phyloP scores from a whole-genome alignment of 1,284 basidiomycete species.

The Irpex sp. region DNA sequence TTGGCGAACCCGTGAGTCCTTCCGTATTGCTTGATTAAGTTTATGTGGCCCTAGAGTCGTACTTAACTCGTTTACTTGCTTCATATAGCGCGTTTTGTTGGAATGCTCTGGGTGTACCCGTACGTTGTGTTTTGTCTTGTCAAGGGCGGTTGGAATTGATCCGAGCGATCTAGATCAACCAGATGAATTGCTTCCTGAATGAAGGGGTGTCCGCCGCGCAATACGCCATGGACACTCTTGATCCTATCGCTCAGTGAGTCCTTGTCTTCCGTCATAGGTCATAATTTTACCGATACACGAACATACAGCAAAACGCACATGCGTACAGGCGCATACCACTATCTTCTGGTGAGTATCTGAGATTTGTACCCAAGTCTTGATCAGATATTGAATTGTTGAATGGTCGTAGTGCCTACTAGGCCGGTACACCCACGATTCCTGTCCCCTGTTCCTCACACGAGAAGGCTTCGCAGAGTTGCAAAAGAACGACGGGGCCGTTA shows the following conservation, averaged over 20 bases:
- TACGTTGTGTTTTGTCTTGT: not conserved
- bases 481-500: conserved; percentile 41
- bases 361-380: not conserved
- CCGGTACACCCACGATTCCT: conserved; percentile 64
- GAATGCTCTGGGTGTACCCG: conserved; percentile 80
- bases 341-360: conserved; percentile 46
- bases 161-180: conserved; percentile 41
- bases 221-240: conserved; percentile 61
- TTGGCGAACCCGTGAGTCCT: conserved; percentile 45
- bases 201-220: conserved; percentile 57
- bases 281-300: conserved; percentile 22
- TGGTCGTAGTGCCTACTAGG: conserved; percentile 51
- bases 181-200: conserved; percentile 64
- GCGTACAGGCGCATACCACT: conserved; percentile 66
- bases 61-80: not conserved
- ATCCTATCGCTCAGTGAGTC: conserved; percentile 54
- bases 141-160: not conserved
- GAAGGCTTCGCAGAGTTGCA: conserved; percentile 61
- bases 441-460: conserved; percentile 72
- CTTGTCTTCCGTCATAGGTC: conserved; percentile 13
- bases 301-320: conserved; percentile 12
- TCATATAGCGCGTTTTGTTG: conserved; percentile 57
- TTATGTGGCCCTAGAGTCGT: not conserved
- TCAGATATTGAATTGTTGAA: not conserved
- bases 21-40: not conserved